Base-by-base conservation (phyloP, 2,329 filamentous ascomycete genomes). In the Aspergillus transmontanensis region DNA sequence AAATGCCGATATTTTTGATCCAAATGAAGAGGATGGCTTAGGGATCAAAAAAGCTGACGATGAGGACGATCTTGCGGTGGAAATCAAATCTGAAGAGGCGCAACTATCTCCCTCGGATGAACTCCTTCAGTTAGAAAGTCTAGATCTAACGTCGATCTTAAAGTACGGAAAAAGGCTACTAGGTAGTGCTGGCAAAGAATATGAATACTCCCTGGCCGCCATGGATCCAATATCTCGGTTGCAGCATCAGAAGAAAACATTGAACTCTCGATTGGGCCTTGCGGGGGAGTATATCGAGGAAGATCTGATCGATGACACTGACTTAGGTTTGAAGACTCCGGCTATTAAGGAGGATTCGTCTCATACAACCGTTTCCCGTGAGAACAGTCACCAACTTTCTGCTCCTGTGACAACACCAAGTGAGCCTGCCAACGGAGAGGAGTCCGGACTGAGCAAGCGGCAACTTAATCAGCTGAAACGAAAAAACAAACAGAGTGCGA, bases 381-480 rank as follows among this genome's bases (percentile, higher is more conserved):
- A 80, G 30, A 81, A 83, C 62, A 84, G 79, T 60, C 69, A 83
- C 28, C 76, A 79, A 79, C 58, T 68, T 76, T 11, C 79, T 9
- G 75, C 77, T 55, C 72, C 79, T 10, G 73, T 79, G 9, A 75
- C 79, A 41, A 86, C 85, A 4, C 83, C 85, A 14, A 73, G 71
- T 48, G 84, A 86, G 43, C 75, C 79, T 57, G 78, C 82, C 16
- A 82, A 83, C 57, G 76, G 83, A 2, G 91, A 92, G 66, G 91
- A 93, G 72, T 79, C 86, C 4, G 89, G 89, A 3, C 83, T 99
- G 58, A 98, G 95, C 80, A 94, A 95, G 64, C 88, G 95, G 48
- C 95, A 99, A 73, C 86, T 97, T 23, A 99, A 99, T 73, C 92
- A 95, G 58, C 81, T 99, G 11, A 98, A 98, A 78, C 88, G 95